These are phyloP conservation scores for Paecilomyces sp. DNA, from an alignment of 2,329 filamentous ascomycete species.

Conservation along the genomic window DNA sequence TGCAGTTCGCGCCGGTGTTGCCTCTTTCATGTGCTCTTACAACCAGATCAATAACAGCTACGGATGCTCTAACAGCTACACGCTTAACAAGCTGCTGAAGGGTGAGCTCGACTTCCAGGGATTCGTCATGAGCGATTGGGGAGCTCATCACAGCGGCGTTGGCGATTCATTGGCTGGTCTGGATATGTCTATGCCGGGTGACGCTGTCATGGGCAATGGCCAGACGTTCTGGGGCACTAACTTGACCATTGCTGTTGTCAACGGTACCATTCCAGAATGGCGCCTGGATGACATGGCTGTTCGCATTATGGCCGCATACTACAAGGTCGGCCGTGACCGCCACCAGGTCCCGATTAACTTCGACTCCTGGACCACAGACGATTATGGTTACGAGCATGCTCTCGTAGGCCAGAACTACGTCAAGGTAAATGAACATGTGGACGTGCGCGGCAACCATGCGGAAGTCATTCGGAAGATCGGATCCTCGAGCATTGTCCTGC, in stretches of 20 bases:
- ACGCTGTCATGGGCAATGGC: slow-evolving; percentile 68
- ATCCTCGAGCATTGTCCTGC: slow-evolving; percentile 73
- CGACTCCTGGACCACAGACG: slow-evolving; percentile 76
- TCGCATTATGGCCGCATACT: slow-evolving; percentile 64
- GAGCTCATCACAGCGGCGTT: slow-evolving; percentile 66
- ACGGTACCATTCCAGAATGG: slow-evolving; percentile 82
- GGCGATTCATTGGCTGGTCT: slow-evolving; percentile 60
- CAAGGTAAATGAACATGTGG: slow-evolving; percentile 71
- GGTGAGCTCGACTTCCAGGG: slow-evolving; percentile 70
- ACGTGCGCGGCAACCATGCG: slow-evolving; percentile 73
- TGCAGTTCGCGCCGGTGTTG: slow-evolving; percentile 57
- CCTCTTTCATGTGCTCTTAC: slow-evolving; percentile 65
- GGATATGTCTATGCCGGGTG: slow-evolving; percentile 81
- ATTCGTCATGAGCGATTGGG: slow-evolving; percentile 66
- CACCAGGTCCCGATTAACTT: slow-evolving; percentile 63
- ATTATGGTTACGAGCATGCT: slow-evolving; percentile 61
- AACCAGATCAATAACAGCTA: slow-evolving; percentile 65
- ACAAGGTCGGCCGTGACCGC: slow-evolving; percentile 53
- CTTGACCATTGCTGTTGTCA: slow-evolving; percentile 77
- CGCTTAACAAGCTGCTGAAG: slow-evolving; percentile 59
- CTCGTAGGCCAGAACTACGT: slow-evolving; percentile 55
- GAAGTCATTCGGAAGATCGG: slow-evolving; percentile 67
- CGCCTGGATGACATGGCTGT: slow-evolving; percentile 87
- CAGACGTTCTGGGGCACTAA: slow-evolving; percentile 77
- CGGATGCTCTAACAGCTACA: slow-evolving; percentile 57